A percentile compares a stretch with the other conserved stretches of the same genome.
Evolutionary conservation across 2,329 filamentous ascomycete genomes (phyloP).

Genomic region (Exophiala sp.): DNA sequence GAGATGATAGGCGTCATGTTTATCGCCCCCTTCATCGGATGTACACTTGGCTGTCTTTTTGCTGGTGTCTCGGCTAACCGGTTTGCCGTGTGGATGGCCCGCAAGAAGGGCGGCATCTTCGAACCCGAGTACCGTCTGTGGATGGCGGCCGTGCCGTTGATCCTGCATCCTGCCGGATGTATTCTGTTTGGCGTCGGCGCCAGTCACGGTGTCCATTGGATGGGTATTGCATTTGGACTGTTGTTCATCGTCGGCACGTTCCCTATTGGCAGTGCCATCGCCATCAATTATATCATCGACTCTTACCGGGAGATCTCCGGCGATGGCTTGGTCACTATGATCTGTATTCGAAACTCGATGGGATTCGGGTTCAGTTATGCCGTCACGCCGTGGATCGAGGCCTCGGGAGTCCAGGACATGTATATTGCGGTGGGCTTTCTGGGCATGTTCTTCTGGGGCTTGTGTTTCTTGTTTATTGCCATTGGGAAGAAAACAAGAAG

Average conservation of each 20-base stretch:
- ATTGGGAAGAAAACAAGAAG: slow-evolving; percentile 9
- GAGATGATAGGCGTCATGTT: slow-evolving; percentile 8
- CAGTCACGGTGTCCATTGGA: slow-evolving; percentile 39
- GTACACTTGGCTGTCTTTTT: slow-evolving; percentile 34
- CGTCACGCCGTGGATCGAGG: slow-evolving; percentile 44
- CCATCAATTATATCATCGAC: slow-evolving; percentile 39
- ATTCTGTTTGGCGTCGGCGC: slow-evolving; percentile 41
- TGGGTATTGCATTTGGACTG: slow-evolving; percentile 42
- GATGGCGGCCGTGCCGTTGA: slow-evolving; percentile 35
- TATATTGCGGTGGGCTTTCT: slow-evolving; percentile 33
- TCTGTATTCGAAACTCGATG: slow-evolving; percentile 46
- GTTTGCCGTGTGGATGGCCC: slow-evolving; percentile 36
- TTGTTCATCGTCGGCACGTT: slow-evolving; percentile 38
- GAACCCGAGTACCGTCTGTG: slow-evolving; percentile 41
- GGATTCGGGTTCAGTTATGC: slow-evolving; percentile 44
- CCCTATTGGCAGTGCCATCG: slow-evolving; percentile 36
- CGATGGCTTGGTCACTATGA: slow-evolving; percentile 40
- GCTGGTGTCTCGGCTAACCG: slow-evolving; percentile 39
- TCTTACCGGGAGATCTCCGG: slow-evolving; percentile 39
- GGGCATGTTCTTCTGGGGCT: slow-evolving; percentile 16
- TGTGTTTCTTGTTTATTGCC: slow-evolving; percentile 10
- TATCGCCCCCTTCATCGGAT: slow-evolving; percentile 33
- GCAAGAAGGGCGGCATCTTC: slow-evolving; percentile 38
- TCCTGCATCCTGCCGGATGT: slow-evolving; percentile 35
- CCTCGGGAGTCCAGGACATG: slow-evolving; percentile 43